These are phyloP conservation scores for Phalaenopsis hybrid DNA, from an alignment of 116 monocot genomes.

Conservation along the genomic window DNA sequence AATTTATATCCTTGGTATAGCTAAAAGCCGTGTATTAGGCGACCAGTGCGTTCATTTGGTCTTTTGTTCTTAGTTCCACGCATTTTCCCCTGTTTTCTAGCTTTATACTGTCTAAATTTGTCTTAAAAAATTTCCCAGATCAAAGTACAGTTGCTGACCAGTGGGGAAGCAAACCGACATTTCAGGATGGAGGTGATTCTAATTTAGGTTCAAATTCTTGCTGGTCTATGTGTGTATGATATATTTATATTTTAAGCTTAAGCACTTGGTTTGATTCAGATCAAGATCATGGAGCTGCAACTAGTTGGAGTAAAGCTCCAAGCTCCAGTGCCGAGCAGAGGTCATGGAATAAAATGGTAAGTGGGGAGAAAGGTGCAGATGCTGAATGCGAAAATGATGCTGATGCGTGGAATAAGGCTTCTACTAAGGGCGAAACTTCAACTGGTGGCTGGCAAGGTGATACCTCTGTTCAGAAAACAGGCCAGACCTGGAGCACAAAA, in stretches of 20 bases:
- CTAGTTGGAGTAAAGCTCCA: constrained; percentile 19
- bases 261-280: constrained; percentile 4
- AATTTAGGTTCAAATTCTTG: background rate
- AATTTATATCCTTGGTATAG: background rate
- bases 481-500: background rate
- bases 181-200: constrained; percentile 9
- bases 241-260: background rate
- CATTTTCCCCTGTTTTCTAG: background rate
- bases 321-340: constrained; percentile 14
- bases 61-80: background rate
- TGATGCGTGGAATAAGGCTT: constrained; percentile 19
- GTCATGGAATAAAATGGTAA: constrained; percentile 3
- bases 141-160: constrained; percentile 23
- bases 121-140: constrained; percentile 7
- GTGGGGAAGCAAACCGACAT: constrained; percentile 29
- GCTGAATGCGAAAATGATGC: background rate
- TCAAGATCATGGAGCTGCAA: constrained; percentile 13
- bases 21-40: background rate
- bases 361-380: constrained; percentile 11
- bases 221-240: background rate
- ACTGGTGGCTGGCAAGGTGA: background rate
- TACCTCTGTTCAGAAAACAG: background rate
- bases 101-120: background rate
- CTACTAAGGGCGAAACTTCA: background rate
- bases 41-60: background rate